These are phyloP conservation scores for Telfairia occidentalis DNA, from an alignment of 331 rosid genomes.

Conservation along the genomic window DNA sequence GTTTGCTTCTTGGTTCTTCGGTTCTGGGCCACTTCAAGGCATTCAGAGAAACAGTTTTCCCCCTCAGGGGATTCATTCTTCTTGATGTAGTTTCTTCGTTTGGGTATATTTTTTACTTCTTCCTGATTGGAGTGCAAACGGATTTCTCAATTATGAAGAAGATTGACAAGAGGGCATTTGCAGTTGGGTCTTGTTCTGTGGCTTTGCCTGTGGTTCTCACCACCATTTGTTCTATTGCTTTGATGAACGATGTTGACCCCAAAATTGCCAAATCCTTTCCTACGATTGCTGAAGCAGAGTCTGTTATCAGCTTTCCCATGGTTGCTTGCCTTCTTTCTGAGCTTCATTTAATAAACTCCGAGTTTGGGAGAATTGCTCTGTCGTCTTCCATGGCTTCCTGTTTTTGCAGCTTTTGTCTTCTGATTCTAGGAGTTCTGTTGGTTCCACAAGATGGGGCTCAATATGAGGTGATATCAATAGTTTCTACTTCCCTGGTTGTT, in stretches of 20 bases:
- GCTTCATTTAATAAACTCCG: constrained; percentile 23
- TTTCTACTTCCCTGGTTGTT: not conserved
- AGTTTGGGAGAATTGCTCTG: constrained; percentile 23
- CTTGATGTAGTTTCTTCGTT: constrained; percentile 19
- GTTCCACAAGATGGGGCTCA: not conserved
- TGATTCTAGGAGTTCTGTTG: not conserved
- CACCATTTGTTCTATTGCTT: not conserved
- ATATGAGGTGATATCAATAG: not conserved
- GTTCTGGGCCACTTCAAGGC: constrained; percentile 11
- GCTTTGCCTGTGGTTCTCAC: constrained; percentile 6
- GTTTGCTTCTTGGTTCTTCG: constrained; percentile 26
- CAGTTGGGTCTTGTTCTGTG: constrained; percentile 14
- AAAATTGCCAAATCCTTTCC: not conserved
- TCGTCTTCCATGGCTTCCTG: constrained; percentile 19
- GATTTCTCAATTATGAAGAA: constrained; percentile 16
- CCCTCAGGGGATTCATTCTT: constrained; percentile 20
- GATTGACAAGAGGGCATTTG: constrained; percentile 11
- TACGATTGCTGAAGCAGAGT: constrained; percentile 2
- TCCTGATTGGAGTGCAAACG: constrained; percentile 26
- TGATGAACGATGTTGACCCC: not conserved
- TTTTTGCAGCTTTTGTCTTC: not conserved
- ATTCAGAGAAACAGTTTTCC: constrained; percentile 12
- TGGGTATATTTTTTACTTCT: constrained; percentile 21
- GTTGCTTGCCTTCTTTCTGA: constrained; percentile 19
- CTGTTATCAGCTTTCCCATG: constrained; percentile 16